Evolutionary conservation across 345 rosid genomes (phyloP), one percentile per base, ranked within the genome.

Genomic region (Nasturtium officinale): DNA sequence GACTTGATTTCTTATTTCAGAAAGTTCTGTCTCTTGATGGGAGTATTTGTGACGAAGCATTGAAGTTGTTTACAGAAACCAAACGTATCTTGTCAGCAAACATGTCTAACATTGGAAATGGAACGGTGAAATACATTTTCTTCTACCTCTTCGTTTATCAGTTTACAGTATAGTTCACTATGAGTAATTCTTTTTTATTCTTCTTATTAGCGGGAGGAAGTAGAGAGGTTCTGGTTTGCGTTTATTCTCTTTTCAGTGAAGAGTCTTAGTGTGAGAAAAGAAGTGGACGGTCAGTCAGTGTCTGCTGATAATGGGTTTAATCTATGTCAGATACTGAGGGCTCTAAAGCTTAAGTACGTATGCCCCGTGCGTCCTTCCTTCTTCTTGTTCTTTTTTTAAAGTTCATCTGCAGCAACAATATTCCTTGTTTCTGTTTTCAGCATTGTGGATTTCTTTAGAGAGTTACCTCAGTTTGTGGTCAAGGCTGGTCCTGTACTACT

Each of bases 141-240:
- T 9, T 57, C 0, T 42, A 18, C 37, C 25, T 60, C 46, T 26
- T 57, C 29, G 12, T 63, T 33, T 47, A 17, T 42, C 54, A 38
- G 72, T 67, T 43, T 71, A 61, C 38, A 12, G 45, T 63, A n/a
- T 61, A 74, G 85, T 67, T 67, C 69, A 18, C 12, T 45, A 3
- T 33, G 55, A 37, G 37, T 67, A 6, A 60, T 18, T 17, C 29
- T 38, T 32, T 53, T 52, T 32, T 53, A 35, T 73, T 57, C 71
- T 57, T 45, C 50, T 76, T 45, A 3, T 72, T 77, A 91, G 98
- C 77, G 66, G 45, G 98, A 94, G 75, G 98, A 94, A 81, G 91
- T 87, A 8, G 97, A 89, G 68, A 84, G 87, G 76, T 91, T 79
- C 78, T 91, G 95, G 96, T 88, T 85, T 79, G 90, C 97, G 0